Evolutionary conservation across 345 rosid species (phyloP).

Genomic region (Euphorbia peplus): DNA sequence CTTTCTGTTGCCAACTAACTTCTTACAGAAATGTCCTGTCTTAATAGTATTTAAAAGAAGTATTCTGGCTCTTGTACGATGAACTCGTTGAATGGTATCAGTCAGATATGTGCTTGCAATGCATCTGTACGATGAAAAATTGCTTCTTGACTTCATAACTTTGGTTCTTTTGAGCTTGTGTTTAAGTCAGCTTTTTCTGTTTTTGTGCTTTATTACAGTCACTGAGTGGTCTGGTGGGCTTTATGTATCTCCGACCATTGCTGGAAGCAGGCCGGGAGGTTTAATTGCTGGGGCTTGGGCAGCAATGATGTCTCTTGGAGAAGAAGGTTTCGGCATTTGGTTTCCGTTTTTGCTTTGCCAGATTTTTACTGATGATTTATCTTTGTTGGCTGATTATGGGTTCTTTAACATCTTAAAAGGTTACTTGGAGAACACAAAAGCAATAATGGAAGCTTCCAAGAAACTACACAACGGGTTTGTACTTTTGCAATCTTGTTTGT

Average conservation of each 20-base stretch:
- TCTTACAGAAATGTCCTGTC: background rate
- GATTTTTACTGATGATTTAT: slow-evolving; percentile 9
- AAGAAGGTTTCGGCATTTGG: slow-evolving; percentile 49
- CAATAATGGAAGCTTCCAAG: slow-evolving; percentile 78
- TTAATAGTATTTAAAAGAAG: background rate
- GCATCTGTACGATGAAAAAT: background rate
- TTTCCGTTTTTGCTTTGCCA: slow-evolving; percentile 13
- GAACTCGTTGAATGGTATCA: background rate
- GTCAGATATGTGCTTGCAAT: background rate
- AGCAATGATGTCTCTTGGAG: slow-evolving; percentile 82
- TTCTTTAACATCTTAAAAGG: slow-evolving; percentile 39
- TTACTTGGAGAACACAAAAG: slow-evolving; percentile 65
- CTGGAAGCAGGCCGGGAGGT: slow-evolving; percentile 94
- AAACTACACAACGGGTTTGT: slow-evolving; percentile 64
- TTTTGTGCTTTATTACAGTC: slow-evolving; percentile 44
- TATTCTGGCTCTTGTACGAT: background rate
- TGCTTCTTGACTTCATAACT: slow-evolving; percentile 2
- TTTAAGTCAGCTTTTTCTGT: slow-evolving; percentile 5
- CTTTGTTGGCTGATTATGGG: slow-evolving; percentile 17
- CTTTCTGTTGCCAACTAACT: slow-evolving; percentile 2
- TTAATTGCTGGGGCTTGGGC: slow-evolving; percentile 97
- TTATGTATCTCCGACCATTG: slow-evolving; percentile 82
- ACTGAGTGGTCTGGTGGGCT: slow-evolving; percentile 98
- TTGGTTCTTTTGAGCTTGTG: slow-evolving; percentile 6
- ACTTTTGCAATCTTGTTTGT: slow-evolving; percentile 7